phyloP scores from a whole-genome alignment of 768 basidiomycete genomes.

The Cytidiella melzeri region DNA sequence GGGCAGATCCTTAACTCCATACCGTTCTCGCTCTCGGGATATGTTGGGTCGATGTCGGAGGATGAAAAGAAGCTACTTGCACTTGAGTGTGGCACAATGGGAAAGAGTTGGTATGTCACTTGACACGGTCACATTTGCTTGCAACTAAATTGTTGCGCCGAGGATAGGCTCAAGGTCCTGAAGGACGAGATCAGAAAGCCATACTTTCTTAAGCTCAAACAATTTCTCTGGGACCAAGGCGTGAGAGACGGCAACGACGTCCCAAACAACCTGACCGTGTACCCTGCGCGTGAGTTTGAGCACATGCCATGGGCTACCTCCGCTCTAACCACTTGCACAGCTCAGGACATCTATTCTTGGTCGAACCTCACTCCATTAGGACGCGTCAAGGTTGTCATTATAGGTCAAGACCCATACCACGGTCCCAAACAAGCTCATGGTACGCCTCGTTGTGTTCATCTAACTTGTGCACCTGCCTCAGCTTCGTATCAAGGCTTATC shows the following conservation, averaged over 20 bases:
- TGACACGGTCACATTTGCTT: not conserved
- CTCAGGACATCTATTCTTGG: conserved; percentile 87
- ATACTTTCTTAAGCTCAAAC: conserved; percentile 70
- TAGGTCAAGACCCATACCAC: conserved; percentile 90
- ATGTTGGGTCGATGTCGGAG: conserved; percentile 45
- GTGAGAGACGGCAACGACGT: conserved; percentile 46
- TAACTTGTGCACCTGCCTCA: not conserved
- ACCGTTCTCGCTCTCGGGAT: conserved; percentile 58
- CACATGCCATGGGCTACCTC: not conserved
- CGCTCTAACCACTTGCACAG: conserved; percentile 30
- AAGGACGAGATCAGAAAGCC: conserved; percentile 70
- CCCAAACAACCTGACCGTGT: conserved; percentile 49
- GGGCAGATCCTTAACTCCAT: conserved; percentile 50
- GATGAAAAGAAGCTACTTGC: conserved; percentile 51
- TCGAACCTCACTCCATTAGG: conserved; percentile 76
- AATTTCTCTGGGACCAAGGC: conserved; percentile 62
- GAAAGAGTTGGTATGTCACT: conserved; percentile 56
- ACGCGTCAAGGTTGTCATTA: conserved; percentile 80
- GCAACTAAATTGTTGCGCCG: not conserved
- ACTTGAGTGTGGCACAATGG: conserved; percentile 71
- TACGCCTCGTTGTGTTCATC: conserved; percentile 25
- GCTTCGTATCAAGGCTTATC: conserved; percentile 50
- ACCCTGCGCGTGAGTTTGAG: conserved; percentile 61
- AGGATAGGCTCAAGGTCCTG: conserved; percentile 69
- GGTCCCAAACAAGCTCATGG: conserved; percentile 80